phyloP scores from a whole-genome alignment of 75 land plant genomes.

The Azolla pinnata region DNA sequence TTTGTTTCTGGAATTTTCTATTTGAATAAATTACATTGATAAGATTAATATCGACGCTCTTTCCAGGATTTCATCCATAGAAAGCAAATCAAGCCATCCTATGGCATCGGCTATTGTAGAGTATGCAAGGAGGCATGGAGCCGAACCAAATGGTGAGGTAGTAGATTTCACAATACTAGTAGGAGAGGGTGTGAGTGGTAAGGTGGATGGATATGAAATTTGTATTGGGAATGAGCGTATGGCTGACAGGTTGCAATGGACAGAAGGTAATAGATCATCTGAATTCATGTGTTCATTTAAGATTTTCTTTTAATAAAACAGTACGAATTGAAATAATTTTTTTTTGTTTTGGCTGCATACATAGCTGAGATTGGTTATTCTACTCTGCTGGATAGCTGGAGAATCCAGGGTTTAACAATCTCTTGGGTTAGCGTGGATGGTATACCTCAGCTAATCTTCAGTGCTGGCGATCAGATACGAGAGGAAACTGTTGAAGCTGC shows the following conservation, averaged over 20 bases:
- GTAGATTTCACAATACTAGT: conserved; percentile 47
- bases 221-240: conserved; percentile 71
- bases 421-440: conserved; percentile 46
- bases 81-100: conserved; percentile 88
- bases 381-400: conserved; percentile 6
- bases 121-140: conserved; percentile 34
- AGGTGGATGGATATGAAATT: conserved; percentile 49
- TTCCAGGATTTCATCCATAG: conserved; percentile 73
- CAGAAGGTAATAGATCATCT: conserved; percentile 33
- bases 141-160: conserved; percentile 47
- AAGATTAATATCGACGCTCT: background rate
- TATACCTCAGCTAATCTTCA: conserved; percentile 26
- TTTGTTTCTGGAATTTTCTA: background rate
- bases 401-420: conserved; percentile 35
- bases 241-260: conserved; percentile 46
- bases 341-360: no score
- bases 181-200: conserved; percentile 75
- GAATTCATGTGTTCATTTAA: no score
- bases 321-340: no score
- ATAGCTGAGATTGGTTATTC: background rate
- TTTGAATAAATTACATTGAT: background rate
- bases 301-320: no score
- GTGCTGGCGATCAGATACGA: conserved; percentile 63
- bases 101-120: conserved; percentile 77
- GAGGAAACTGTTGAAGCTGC: conserved; percentile 55